Percentiles rank a stretch among this genome's conserved stretches.
Conservation (phyloP, 1,284 basidiomycete species). For the Malassezia obtusa region DNA sequence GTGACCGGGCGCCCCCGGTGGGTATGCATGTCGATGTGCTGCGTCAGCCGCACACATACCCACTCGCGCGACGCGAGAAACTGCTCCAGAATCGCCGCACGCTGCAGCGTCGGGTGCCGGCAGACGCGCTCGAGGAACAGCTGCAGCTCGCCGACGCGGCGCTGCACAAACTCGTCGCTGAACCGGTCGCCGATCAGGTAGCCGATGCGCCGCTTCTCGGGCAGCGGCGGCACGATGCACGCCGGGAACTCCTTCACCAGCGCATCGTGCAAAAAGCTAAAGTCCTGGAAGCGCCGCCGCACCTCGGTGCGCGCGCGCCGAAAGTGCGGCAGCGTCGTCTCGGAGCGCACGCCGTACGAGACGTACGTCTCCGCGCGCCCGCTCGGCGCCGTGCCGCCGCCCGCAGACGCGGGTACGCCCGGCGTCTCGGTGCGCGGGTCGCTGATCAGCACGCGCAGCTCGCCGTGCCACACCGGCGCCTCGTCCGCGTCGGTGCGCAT, state of each 20-base stretch:
- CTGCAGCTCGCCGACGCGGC: slow-evolving; percentile 79
- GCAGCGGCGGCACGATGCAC: slow-evolving; percentile 86
- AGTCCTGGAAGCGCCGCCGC: slow-evolving; percentile 88
- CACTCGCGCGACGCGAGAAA: slow-evolving; percentile 97
- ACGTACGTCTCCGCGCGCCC: slow-evolving; percentile 71
- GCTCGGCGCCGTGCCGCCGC: neutral
- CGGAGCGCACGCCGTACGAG: slow-evolving; percentile 79
- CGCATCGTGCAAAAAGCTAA: slow-evolving; percentile 82
- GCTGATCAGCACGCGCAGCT: slow-evolving; percentile 60
- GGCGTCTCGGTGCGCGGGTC: slow-evolving; percentile 75
- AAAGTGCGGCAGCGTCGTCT: slow-evolving; percentile 74
- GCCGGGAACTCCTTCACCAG: slow-evolving; percentile 87
- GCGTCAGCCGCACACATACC: slow-evolving; percentile 56
- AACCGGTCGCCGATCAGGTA: slow-evolving; percentile 97
- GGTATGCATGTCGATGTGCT: slow-evolving; percentile 46
- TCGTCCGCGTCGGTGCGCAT: neutral
- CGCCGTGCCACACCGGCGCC: slow-evolving; percentile 30
- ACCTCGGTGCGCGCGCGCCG: slow-evolving; percentile 56
- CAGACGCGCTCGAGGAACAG: slow-evolving; percentile 82
- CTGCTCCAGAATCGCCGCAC: slow-evolving; percentile 74
- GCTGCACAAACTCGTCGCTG: slow-evolving; percentile 90
- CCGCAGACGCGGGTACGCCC: slow-evolving; percentile 64
- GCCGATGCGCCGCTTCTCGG: slow-evolving; percentile 83
- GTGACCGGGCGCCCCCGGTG: slow-evolving; percentile 24
- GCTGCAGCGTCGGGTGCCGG: slow-evolving; percentile 86